Evolutionary conservation across 495 filamentous ascomycete genomes (phyloP).

Genomic region (Platismatia glauca): DNA sequence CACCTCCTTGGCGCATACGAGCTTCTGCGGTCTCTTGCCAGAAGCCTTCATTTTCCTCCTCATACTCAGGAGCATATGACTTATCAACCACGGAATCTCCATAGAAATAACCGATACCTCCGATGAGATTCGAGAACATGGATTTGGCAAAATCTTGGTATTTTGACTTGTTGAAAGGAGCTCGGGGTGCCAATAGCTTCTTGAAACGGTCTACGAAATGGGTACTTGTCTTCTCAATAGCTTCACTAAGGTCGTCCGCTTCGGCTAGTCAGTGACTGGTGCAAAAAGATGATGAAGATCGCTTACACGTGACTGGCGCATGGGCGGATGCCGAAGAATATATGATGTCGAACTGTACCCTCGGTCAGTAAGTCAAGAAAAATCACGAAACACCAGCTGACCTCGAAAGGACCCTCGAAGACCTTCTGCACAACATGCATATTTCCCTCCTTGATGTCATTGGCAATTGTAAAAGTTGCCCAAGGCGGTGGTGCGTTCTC

Average conservation of each 20-base stretch:
- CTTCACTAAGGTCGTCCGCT: constrained; percentile 59
- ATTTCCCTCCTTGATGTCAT: constrained; percentile 65
- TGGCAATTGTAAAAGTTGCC: constrained; percentile 72
- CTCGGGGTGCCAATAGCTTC: constrained; percentile 60
- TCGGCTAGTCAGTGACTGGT: constrained; percentile 30
- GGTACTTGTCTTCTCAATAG: constrained; percentile 55
- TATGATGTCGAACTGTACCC: constrained; percentile 68
- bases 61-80: constrained; percentile 82
- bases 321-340: constrained; percentile 74
- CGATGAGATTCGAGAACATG: constrained; percentile 89
- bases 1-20: constrained; percentile 49
- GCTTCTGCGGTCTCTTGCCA: constrained; percentile 86
- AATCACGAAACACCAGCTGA: constrained; percentile 22
- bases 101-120: constrained; percentile 92
- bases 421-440: constrained; percentile 86
- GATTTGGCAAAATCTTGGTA: constrained; percentile 76
- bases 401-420: constrained; percentile 80
- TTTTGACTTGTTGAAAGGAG: constrained; percentile 63
- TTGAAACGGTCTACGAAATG: constrained; percentile 68
- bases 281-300: not conserved
- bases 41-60: constrained; percentile 94
- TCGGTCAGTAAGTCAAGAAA: constrained; percentile 6
- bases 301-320: constrained; percentile 47
- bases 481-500: constrained; percentile 61
- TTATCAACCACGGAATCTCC: constrained; percentile 81